Base-by-base conservation (phyloP, 83 land plant genomes). In the Picea mariana region DNA sequence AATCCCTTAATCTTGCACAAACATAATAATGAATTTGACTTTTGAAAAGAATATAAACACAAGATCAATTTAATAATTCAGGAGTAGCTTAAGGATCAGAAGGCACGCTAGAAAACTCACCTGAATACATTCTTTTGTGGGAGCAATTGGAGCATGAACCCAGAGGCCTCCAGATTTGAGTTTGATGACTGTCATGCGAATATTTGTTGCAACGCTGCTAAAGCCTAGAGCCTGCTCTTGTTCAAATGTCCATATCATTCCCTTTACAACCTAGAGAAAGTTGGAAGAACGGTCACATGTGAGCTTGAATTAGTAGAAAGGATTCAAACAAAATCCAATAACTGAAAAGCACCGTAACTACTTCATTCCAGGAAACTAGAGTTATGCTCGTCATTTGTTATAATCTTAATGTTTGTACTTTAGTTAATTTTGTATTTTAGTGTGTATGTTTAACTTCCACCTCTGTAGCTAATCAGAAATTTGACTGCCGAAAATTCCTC, bases 131-230 rank as follows among this genome's bases (percentile, higher is more conserved):
- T 97, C 99, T 69, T 90, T 88, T 15, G 99, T 97, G 26, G 99
- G 99, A 75, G 98, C 99, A 84, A 97, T 92, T n/a, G 99, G 99
- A 20, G 99, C 99, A 85, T 97, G 99, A 65, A 97, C 88, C 99
- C 99, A 97, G 69, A 97, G 80, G 52, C 99, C 98, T 68, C 98
- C 99, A 40, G 99, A 95, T 79, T 92, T 95, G 75, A 97, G 95
- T 84, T 94, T 95, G 80, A 97, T 94, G 66, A 94, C 99, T 26
- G 99, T 97, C 99, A 97, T 97, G 34, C 99, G 84, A 23, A 89
- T 94, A 84, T 97, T 97, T 80, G 98, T 94, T 16, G 94, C 90
- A 67, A 97, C 97, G 82, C 94, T 97, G 88, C 99, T 94, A 87
- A 97, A 97, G 0, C 98, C 99, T 65, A 97, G 85, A 23, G 98